These are phyloP conservation scores for Calonectria multiphialidica DNA, from an alignment of 2,329 filamentous ascomycete genomes.

Conservation along the genomic window DNA sequence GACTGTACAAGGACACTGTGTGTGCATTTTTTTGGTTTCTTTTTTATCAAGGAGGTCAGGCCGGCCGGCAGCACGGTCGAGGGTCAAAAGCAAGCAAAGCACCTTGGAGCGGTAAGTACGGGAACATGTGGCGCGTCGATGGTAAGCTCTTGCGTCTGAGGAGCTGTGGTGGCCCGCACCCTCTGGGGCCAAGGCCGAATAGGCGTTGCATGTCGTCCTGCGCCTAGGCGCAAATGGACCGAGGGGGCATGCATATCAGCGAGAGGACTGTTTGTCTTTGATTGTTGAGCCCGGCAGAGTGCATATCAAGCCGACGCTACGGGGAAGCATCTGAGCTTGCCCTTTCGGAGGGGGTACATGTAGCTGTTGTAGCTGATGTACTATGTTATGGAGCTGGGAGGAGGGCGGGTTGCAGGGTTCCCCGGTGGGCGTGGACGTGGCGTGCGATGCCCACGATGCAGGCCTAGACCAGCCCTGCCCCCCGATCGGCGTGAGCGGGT, in stretches of 20 bases:
- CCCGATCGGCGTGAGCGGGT: not conserved
- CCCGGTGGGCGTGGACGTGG: not conserved
- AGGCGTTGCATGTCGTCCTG: not conserved
- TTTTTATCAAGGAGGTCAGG: not conserved
- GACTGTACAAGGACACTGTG: not conserved
- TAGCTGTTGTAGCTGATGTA: too few species aligned
- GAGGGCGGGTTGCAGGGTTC: not conserved
- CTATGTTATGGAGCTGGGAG: too few species aligned
- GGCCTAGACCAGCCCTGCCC: not conserved
- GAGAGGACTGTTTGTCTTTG: not conserved
- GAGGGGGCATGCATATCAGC: not conserved
- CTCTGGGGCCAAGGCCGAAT: not conserved
- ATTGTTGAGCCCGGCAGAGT: not conserved
- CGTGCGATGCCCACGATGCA: not conserved
- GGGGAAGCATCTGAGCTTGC: not conserved
- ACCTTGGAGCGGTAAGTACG: not conserved
- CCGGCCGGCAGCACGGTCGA: not conserved
- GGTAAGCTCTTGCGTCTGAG: not conserved
- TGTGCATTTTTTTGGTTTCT: not conserved
- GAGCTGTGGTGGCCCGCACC: not conserved
- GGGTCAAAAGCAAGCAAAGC: constrained; percentile 1
- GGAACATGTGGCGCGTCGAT: not conserved
- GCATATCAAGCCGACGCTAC: not conserved
- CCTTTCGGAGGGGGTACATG: not conserved
- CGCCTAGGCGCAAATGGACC: not conserved